Base-by-base conservation (phyloP, 2,329 filamentous ascomycete species). In the Acrocalymma vagum region DNA sequence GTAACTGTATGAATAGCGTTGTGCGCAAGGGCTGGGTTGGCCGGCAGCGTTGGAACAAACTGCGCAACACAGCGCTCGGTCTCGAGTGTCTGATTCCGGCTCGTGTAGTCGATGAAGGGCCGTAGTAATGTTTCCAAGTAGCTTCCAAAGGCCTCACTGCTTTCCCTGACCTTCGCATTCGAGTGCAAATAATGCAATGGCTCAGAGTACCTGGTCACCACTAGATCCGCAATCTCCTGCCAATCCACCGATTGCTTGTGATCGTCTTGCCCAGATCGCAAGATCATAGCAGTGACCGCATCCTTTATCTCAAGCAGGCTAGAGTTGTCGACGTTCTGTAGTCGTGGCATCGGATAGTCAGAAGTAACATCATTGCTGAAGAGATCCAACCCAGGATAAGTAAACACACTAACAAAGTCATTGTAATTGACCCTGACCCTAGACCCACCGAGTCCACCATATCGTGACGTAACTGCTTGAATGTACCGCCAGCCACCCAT, bases 191-290 rank as follows among this genome's bases (percentile, higher is more conserved):
- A 58, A 27, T 68, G 64, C 18, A 91, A 67, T 16, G 82, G 73
- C 21, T 78, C 71, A 4, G 78, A 77, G 54, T 86, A 90, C 2
- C 87, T 78, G 4, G 73, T 63, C 4, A 88, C 74, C 4, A 91
- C 72, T 74, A 87, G 77, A 53, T 92, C 88, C 0, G 78, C 76
- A 1, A 87, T 72, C 0, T 71, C 76, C 59, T 90, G 87, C 88
- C 88, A 91, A 54, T 88, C 72, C 7, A 28, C 48, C 6, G 33
- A 27, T 23, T 22, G 10, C 17, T 25, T 30, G 5, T 46, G 35
- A 9, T 23, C 37, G 11, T 41, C 29, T 35, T 45, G 43, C 13
- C 51, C 34, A n/a, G 49, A 63, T 9, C 67, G 51, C 20, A 67
- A 49, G 2, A 79, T 67, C 29, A 82, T 65, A 0, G 60, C 40